These are phyloP conservation scores for Sporothrix pseudoabietina DNA, from an alignment of 2,329 filamentous ascomycete genomes.

Conservation along the genomic window DNA sequence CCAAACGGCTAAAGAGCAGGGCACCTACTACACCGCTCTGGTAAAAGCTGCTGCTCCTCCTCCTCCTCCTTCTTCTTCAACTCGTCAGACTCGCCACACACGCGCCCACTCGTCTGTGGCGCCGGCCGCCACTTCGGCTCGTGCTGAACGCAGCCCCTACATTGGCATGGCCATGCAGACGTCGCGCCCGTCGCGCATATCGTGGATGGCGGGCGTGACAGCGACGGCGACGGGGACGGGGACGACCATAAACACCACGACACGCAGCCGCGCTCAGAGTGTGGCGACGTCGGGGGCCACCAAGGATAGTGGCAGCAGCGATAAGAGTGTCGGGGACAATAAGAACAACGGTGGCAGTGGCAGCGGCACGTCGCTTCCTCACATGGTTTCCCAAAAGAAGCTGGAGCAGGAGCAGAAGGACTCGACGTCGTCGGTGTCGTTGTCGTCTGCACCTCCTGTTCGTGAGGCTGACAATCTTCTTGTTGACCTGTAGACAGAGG, in stretches of 20 bases:
- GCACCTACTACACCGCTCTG: not conserved
- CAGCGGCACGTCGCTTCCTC: not conserved
- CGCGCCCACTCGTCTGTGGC: not conserved
- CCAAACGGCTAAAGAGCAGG: not conserved
- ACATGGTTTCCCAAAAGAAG: not conserved
- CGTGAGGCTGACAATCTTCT: conserved; percentile 1
- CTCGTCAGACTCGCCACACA: not conserved
- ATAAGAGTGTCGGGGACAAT: not conserved
- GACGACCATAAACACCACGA: not conserved
- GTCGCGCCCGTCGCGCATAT: not conserved
- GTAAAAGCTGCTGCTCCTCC: not conserved
- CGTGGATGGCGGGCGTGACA: not conserved
- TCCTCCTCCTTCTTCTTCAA: no score
- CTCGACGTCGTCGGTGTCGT: not conserved
- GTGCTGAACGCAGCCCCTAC: not conserved
- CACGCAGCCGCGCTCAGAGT: not conserved
- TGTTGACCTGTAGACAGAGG: not conserved
- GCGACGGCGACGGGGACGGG: not conserved
- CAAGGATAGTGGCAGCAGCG: not conserved
- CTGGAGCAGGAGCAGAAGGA: not conserved
- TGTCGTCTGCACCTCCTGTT: not conserved
- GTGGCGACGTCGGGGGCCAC: not conserved
- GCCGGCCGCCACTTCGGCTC: not conserved
- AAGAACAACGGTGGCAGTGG: not conserved
- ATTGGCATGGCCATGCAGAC: not conserved